Percentiles rank a stretch among this genome's conserved stretches.
Conservation (phyloP, 139 green algal species). For the Haematococcus lacustris region DNA sequence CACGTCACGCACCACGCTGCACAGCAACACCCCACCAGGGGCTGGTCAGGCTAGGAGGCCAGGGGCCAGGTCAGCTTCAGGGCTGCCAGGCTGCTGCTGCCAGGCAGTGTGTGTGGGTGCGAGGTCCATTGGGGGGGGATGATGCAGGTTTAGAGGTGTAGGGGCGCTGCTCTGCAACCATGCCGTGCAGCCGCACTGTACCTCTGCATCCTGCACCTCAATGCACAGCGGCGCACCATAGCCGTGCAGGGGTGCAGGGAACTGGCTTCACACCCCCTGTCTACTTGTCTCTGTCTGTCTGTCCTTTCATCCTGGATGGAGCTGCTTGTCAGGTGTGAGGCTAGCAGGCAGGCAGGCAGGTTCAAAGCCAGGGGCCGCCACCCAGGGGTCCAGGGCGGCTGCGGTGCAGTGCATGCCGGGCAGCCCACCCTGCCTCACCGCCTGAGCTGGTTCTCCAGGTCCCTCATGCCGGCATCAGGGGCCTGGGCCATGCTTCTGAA, state of each 20-base stretch:
- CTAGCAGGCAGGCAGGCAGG: background rate
- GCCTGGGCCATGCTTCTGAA: background rate
- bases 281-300: too few species aligned
- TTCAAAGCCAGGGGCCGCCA: background rate
- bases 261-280: too few species aligned
- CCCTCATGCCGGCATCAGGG: constrained; percentile 18
- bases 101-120: background rate
- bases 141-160: background rate
- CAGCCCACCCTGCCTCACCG: background rate
- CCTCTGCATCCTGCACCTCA: too few species aligned
- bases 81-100: too few species aligned
- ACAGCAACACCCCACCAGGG: background rate
- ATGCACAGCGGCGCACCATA: too few species aligned
- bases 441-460: constrained; percentile 27
- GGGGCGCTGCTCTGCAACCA: background rate
- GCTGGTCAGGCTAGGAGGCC: too few species aligned
- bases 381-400: background rate
- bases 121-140: background rate
- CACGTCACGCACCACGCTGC: background rate
- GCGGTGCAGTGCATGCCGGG: background rate
- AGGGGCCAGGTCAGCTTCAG: too few species aligned
- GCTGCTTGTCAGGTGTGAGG: background rate
- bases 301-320: too few species aligned
- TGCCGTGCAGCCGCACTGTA: too few species aligned
- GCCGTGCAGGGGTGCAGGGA: too few species aligned